A percentile compares a stretch with the other conserved stretches of the same genome.
These are phyloP conservation scores for Metarhizium guizhouense DNA, from an alignment of 2,329 filamentous ascomycete species.

Conservation along the genomic window DNA sequence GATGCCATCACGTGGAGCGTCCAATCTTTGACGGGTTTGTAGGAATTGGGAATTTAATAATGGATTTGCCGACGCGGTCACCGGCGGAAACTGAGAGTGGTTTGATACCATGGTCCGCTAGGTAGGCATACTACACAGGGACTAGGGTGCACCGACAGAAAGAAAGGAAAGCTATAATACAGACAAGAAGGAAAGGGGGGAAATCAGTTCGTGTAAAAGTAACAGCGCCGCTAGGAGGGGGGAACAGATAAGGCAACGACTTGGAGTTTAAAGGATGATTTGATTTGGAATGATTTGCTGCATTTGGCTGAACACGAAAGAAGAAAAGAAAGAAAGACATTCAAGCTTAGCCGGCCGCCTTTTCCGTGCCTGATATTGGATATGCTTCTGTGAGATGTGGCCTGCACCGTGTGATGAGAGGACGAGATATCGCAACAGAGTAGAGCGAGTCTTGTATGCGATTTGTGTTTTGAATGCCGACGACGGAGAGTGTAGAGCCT, in stretches of 20 bases:
- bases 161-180: background rate
- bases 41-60: constrained; percentile 8
- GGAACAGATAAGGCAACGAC: background rate
- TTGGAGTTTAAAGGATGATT: constrained; percentile 1
- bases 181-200: background rate
- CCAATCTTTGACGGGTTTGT: constrained; percentile 7
- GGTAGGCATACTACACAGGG: background rate
- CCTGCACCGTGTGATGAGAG: no score
- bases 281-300: background rate
- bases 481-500: no score
- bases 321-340: background rate
- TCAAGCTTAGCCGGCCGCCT: constrained; percentile 21
- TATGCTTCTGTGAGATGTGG: no score
- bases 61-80: background rate
- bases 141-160: background rate
- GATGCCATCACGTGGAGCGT: background rate
- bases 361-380: constrained; percentile 12
- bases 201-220: background rate
- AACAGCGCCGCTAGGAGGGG: background rate
- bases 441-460: no score
- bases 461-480: no score
- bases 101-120: background rate
- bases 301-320: background rate
- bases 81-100: background rate
- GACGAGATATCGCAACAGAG: no score